phyloP scores from a whole-genome alignment of 2,329 filamentous ascomycete species.

The Colletotrichum ledebouriae region DNA sequence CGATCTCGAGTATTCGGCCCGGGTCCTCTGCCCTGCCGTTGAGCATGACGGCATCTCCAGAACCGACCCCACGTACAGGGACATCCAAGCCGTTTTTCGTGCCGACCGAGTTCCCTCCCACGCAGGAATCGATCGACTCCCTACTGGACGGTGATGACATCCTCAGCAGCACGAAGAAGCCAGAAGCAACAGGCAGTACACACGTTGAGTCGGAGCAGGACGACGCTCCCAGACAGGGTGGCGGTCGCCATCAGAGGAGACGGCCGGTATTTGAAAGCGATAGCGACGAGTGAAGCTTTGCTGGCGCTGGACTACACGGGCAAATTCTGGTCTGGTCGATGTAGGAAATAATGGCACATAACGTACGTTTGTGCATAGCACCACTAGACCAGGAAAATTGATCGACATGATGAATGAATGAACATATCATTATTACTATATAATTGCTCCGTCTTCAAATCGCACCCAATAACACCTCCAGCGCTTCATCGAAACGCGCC shows the following conservation, averaged over 20 bases:
- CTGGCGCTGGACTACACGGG: no score
- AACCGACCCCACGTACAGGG: slow-evolving; percentile 43
- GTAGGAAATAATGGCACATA: background rate
- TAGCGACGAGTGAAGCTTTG: slow-evolving; percentile 42
- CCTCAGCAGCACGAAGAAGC: slow-evolving; percentile 23
- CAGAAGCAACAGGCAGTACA: background rate
- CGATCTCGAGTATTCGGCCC: slow-evolving; percentile 49
- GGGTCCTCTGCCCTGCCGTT: slow-evolving; percentile 47
- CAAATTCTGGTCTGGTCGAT: background rate
- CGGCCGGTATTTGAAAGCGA: slow-evolving; percentile 45
- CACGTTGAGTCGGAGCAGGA: slow-evolving; percentile 33
- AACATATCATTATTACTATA: slow-evolving; percentile 17
- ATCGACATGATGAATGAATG: slow-evolving; percentile 24
- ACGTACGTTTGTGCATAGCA: background rate
- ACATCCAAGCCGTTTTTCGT: slow-evolving; percentile 53
- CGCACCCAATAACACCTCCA: background rate
- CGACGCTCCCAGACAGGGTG: background rate
- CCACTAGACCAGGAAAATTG: background rate
- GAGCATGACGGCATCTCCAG: slow-evolving; percentile 47
- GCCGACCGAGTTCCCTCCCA: slow-evolving; percentile 54
- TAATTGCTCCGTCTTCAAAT: background rate
- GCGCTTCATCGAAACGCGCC: background rate
- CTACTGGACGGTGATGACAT: slow-evolving; percentile 35
- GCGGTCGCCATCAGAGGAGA: slow-evolving; percentile 31
- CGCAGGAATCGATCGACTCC: slow-evolving; percentile 54